A percentile compares a stretch with the other conserved stretches of the same genome.
Evolutionary conservation across 78 protist species (phyloP).

Genomic region (Cavenderia fasciculata): DNA sequence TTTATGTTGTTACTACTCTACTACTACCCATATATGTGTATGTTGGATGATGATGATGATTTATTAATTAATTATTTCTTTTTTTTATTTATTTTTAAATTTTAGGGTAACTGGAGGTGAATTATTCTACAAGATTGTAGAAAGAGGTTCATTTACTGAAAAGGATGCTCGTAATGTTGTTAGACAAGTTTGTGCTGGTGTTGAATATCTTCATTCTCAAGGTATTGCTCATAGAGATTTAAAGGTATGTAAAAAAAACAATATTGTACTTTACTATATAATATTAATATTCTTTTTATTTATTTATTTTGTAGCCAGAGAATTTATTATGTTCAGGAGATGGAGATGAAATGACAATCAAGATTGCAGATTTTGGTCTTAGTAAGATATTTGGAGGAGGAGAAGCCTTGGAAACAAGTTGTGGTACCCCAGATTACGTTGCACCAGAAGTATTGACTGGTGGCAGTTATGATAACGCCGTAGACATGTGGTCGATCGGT

Average conservation of each 20-base stretch:
- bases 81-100: neutral
- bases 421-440: constrained; percentile 87
- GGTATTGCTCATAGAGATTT: constrained; percentile 87
- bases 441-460: constrained; percentile 86
- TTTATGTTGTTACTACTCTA: neutral
- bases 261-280: neutral
- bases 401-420: constrained; percentile 80
- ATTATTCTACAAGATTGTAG: constrained; percentile 82
- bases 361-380: constrained; percentile 86
- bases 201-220: constrained; percentile 80
- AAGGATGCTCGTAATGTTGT: constrained; percentile 82
- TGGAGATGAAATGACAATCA: constrained; percentile 73
- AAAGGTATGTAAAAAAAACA: neutral
- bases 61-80: neutral
- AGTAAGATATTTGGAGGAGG: constrained; percentile 80
- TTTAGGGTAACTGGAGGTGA: constrained; percentile 83
- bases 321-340: constrained; percentile 79
- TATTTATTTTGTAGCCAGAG: constrained; percentile 50
- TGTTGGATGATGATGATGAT: neutral
- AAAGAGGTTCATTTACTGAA: constrained; percentile 80
- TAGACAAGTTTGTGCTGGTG: constrained; percentile 83
- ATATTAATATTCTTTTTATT: neutral
- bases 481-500: constrained; percentile 87
- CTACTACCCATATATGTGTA: neutral
- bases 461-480: constrained; percentile 77